Conservation (phyloP, 768 basidiomycete species). For the Suillus bovinus region DNA sequence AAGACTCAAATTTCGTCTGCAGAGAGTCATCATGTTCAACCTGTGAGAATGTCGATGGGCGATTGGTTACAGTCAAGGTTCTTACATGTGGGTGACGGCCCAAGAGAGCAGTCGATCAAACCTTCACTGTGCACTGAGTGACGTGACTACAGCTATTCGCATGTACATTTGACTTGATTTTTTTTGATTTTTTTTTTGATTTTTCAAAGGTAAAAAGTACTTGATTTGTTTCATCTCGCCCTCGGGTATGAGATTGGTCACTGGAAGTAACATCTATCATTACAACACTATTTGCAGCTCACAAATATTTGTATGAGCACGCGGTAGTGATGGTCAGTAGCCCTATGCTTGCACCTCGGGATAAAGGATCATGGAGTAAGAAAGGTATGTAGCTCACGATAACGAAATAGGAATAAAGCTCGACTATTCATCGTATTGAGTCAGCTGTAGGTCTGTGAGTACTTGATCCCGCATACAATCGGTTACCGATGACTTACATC, state of each 20-base stretch:
- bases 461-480: not conserved
- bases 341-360: not conserved
- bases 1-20: not conserved
- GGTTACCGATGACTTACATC: conserved; percentile 56
- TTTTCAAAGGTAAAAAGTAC: no score
- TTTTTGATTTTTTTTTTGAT: no score
- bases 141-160: no score
- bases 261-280: not conserved
- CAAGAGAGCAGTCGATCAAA: no score
- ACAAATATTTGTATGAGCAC: not conserved
- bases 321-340: not conserved
- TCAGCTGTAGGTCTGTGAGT: conserved; percentile 40
- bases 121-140: no score
- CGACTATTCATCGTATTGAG: conserved; percentile 58
- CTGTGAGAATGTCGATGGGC: no score
- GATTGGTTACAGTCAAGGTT: no score
- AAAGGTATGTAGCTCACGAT: not conserved
- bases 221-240: no score
- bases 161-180: no score
- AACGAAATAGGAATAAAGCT: conserved; percentile 2
- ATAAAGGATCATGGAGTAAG: not conserved
- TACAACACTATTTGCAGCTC: not conserved
- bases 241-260: no score
- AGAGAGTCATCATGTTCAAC: not conserved
- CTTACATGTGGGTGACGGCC: no score